Conservation (phyloP, 2,329 filamentous ascomycete genomes). For the Catunica adiposa region DNA sequence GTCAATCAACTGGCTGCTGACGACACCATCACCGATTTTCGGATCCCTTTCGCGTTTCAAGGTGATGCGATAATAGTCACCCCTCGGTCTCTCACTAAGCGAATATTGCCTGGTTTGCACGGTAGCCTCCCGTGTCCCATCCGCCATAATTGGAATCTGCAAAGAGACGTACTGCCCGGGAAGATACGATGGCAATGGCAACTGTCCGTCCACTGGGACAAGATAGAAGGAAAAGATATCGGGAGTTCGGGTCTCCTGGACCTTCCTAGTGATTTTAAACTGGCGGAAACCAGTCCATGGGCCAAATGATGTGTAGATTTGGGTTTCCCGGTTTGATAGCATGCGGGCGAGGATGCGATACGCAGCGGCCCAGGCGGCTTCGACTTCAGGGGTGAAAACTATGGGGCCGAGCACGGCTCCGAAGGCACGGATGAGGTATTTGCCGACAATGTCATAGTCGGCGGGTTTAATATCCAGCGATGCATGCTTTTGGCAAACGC, state of each 20-base stretch:
- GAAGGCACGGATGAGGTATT: constrained; percentile 51
- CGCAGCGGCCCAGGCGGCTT: constrained; percentile 54
- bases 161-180: constrained; percentile 63
- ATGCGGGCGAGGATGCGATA: constrained; percentile 56
- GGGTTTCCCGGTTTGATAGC: constrained; percentile 47
- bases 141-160: constrained; percentile 41
- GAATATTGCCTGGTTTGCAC: constrained; percentile 62
- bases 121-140: constrained; percentile 30
- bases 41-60: constrained; percentile 48
- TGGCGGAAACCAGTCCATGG: constrained; percentile 31
- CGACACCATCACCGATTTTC: constrained; percentile 27
- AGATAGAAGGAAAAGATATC: constrained; percentile 56
- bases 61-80: constrained; percentile 51
- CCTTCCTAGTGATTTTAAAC: constrained; percentile 42
- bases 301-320: constrained; percentile 38
- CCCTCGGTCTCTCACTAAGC: constrained; percentile 39
- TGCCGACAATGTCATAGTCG: constrained; percentile 55
- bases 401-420: constrained; percentile 44
- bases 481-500: constrained; percentile 62
- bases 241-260: constrained; percentile 34
- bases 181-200: constrained; percentile 39
- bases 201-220: constrained; percentile 39
- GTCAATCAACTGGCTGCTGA: constrained; percentile 37
- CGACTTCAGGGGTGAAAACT: constrained; percentile 48
- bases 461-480: constrained; percentile 52